A percentile compares a stretch with the other conserved stretches of the same genome.
Evolutionary conservation across 441 rosid genomes (phyloP).

Genomic region (Pelargonium cotyledonis): DNA sequence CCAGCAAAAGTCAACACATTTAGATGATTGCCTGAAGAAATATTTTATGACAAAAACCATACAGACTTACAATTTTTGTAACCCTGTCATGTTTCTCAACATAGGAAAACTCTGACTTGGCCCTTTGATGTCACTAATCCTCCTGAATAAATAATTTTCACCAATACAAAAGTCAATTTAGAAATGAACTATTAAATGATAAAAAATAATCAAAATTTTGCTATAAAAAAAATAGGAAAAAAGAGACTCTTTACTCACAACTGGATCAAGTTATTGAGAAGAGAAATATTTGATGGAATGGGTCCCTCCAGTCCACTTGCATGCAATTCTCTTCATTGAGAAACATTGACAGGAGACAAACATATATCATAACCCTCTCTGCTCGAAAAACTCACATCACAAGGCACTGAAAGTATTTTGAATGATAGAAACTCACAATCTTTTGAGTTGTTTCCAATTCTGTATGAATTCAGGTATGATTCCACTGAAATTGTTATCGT

Average conservation of each 20-base stretch:
- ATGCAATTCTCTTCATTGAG: constrained; percentile 5
- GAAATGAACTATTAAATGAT: no score
- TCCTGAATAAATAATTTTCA: neutral
- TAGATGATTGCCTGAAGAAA: neutral
- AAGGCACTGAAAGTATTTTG: neutral
- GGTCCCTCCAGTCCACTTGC: constrained; percentile 15
- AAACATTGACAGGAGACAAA: neutral
- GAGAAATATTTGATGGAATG: constrained; percentile 8
- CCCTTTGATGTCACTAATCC: constrained; percentile 15
- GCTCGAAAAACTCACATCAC: neutral
- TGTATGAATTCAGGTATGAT: constrained; percentile 29
- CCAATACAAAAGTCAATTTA: neutral
- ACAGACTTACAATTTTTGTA: constrained; percentile 16
- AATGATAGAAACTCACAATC: constrained; percentile 25
- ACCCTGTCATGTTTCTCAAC: constrained; percentile 11
- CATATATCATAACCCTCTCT: neutral
- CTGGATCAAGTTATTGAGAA: neutral
- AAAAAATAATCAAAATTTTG: no score
- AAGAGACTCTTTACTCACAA: constrained; percentile 7
- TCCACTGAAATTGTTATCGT: constrained; percentile 35
- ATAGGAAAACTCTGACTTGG: constrained; percentile 1
- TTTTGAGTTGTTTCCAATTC: constrained; percentile 46
- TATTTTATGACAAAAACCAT: neutral
- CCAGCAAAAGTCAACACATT: neutral
- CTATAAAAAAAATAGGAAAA: no score